These are phyloP conservation scores for Aegle marmelos DNA, from an alignment of 345 rosid species.

Conservation along the genomic window DNA sequence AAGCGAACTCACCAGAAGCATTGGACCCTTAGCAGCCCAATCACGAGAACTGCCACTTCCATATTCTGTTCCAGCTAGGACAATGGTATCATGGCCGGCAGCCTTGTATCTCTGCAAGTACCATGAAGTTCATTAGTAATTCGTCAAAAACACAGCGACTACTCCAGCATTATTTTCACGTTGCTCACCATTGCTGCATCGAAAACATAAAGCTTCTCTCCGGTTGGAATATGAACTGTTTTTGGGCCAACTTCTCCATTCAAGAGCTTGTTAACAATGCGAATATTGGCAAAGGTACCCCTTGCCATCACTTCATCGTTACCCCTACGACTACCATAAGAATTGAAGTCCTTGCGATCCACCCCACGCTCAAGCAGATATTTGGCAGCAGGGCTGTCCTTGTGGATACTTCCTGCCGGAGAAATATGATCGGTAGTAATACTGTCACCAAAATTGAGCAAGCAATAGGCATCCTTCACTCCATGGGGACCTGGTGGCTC, in stretches of 20 bases:
- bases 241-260: constrained; percentile 86
- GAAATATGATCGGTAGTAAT: constrained; percentile 89
- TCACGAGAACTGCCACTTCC: constrained; percentile 92
- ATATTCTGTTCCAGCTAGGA: constrained; percentile 83
- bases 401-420: constrained; percentile 84
- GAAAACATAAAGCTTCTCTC: constrained; percentile 69
- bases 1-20: constrained; percentile 49
- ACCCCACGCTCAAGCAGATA: constrained; percentile 70
- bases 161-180: not conserved
- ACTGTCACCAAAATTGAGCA: constrained; percentile 76
- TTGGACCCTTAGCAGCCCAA: constrained; percentile 95
- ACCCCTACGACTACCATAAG: constrained; percentile 83
- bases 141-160: too few species aligned
- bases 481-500: constrained; percentile 71
- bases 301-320: constrained; percentile 82
- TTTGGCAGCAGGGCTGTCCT: constrained; percentile 76
- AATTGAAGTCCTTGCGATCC: constrained; percentile 57
- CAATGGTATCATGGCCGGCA: constrained; percentile 60
- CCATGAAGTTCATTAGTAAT: not conserved
- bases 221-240: constrained; percentile 72
- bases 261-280: constrained; percentile 70
- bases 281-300: constrained; percentile 86
- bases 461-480: constrained; percentile 84
- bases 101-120: constrained; percentile 63
- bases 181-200: constrained; percentile 75